phyloP scores from a whole-genome alignment of 768 basidiomycete species.

The Mycena olivaceomarginata region DNA sequence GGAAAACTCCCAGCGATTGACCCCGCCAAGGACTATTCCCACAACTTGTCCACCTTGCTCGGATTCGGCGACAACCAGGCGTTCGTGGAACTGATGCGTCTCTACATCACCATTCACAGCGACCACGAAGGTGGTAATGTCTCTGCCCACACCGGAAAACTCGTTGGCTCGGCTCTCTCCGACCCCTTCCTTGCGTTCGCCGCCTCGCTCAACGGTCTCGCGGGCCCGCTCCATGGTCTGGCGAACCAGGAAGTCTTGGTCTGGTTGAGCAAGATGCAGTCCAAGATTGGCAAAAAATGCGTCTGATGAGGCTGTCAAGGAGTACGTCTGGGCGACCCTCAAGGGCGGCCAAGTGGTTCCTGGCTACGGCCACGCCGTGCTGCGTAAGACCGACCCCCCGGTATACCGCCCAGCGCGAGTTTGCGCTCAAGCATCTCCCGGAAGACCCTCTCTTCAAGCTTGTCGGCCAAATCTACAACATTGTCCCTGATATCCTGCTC shows the following conservation, averaged over 20 bases:
- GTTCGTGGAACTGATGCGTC: constrained; percentile 95
- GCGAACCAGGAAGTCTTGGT: constrained; percentile 98
- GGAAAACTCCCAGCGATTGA: constrained; percentile 95
- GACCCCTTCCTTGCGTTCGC: constrained; percentile 97
- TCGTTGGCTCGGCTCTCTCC: constrained; percentile 96
- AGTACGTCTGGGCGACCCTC: constrained; percentile 96
- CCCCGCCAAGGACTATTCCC: constrained; percentile 88
- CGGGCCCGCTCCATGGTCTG: constrained; percentile 97
- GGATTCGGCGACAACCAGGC: constrained; percentile 92
- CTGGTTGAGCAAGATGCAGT: constrained; percentile 96
- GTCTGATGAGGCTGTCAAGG: constrained; percentile 90
- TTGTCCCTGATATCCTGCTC: constrained; percentile 93
- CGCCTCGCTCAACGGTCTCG: constrained; percentile 96
- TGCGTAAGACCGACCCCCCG: constrained; percentile 96
- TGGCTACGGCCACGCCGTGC: constrained; percentile 91
- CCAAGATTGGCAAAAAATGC: constrained; percentile 91
- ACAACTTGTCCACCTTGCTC: constrained; percentile 92
- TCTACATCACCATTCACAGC: constrained; percentile 98
- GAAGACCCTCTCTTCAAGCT: constrained; percentile 95
- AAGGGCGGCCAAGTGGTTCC: constrained; percentile 96
- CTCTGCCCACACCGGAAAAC: constrained; percentile 95
- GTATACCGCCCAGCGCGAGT: constrained; percentile 93
- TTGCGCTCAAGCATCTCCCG: constrained; percentile 90
- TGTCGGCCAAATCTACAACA: constrained; percentile 90
- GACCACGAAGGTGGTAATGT: constrained; percentile 99